Conservation (phyloP, 2,329 filamentous ascomycete genomes). For the Aspergillus viridinutans region DNA sequence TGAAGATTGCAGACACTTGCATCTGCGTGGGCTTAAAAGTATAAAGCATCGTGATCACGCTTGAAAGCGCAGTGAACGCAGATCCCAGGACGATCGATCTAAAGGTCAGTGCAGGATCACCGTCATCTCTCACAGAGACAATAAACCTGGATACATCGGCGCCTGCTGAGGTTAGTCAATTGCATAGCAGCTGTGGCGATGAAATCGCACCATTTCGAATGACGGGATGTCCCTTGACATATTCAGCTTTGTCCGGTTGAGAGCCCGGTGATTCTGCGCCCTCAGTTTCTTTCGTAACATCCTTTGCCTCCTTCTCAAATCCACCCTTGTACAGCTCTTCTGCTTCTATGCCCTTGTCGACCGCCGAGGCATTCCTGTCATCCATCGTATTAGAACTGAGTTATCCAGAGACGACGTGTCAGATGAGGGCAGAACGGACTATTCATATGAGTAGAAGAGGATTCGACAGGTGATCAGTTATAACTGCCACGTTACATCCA, state of each 20-base stretch:
- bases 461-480: background rate
- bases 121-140: conserved; percentile 16
- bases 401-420: background rate
- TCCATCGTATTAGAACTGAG: background rate
- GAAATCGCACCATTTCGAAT: conserved; percentile 13
- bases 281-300: background rate
- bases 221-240: conserved; percentile 17
- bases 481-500: background rate
- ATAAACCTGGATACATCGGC: conserved; percentile 18
- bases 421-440: background rate
- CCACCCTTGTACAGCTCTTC: background rate
- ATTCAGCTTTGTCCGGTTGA: conserved; percentile 4
- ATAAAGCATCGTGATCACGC: conserved; percentile 22
- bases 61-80: conserved; percentile 18
- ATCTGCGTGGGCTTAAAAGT: conserved; percentile 17
- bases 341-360: background rate
- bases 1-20: conserved; percentile 15
- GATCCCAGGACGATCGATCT: conserved; percentile 18
- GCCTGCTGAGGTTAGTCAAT: conserved; percentile 2
- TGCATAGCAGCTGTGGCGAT: background rate
- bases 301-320: background rate
- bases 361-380: background rate
- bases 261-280: background rate
- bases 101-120: conserved; percentile 18
- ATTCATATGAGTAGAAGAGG: background rate